phyloP scores from a whole-genome alignment of 352 stramenopile species.

The Phytophthora capsici region DNA sequence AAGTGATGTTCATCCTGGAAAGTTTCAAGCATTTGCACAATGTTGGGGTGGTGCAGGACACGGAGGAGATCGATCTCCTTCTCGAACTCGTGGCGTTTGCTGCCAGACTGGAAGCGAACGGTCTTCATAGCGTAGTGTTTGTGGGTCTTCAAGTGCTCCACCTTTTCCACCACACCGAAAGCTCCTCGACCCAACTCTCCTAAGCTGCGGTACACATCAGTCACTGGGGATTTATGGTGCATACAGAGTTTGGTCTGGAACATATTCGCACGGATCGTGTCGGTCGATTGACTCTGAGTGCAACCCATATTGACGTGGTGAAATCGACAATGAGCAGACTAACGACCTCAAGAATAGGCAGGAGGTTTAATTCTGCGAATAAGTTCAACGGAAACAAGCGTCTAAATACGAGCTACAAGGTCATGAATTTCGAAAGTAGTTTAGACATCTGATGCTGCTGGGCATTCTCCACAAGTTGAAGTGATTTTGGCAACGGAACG shows the following conservation, averaged over 20 bases:
- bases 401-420: slow-evolving; percentile 25
- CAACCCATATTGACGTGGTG: slow-evolving; percentile 60
- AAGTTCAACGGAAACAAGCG: too few species aligned
- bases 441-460: slow-evolving; percentile 55
- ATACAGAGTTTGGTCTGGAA: slow-evolving; percentile 85
- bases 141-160: slow-evolving; percentile 71
- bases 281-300: slow-evolving; percentile 62
- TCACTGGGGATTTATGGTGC: slow-evolving; percentile 65
- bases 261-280: slow-evolving; percentile 61
- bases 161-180: slow-evolving; percentile 79
- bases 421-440: slow-evolving; percentile 47
- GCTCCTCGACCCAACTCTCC: slow-evolving; percentile 70
- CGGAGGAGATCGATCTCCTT: slow-evolving; percentile 81
- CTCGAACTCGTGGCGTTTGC: slow-evolving; percentile 74
- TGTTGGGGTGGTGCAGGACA: slow-evolving; percentile 80
- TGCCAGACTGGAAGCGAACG: slow-evolving; percentile 65
- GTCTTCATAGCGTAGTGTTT: slow-evolving; percentile 85
- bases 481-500: slow-evolving; percentile 11
- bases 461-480: slow-evolving; percentile 51
- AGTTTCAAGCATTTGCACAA: slow-evolving; percentile 83
- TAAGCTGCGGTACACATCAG: slow-evolving; percentile 56
- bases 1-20: slow-evolving; percentile 81
- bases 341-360: slow-evolving; percentile 11
- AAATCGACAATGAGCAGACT: slow-evolving; percentile 13
- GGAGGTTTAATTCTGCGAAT: too few species aligned